These are phyloP conservation scores for Xylariaceae sp. DNA, from an alignment of 2,329 filamentous ascomycete genomes.

Conservation along the genomic window DNA sequence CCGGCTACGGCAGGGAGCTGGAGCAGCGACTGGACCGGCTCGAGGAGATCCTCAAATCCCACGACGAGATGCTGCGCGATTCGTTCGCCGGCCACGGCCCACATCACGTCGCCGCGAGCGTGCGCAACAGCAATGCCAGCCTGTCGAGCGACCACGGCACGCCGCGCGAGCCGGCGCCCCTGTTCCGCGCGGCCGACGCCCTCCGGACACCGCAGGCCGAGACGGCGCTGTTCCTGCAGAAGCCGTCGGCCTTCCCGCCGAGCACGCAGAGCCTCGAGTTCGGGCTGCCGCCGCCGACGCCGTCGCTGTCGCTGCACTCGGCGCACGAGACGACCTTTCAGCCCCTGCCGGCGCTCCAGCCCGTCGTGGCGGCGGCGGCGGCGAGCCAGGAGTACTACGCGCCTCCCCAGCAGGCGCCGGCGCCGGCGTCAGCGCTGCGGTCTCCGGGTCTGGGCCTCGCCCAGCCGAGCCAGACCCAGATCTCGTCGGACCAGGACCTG, in stretches of 20 bases:
- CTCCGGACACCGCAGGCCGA: conserved; percentile 48
- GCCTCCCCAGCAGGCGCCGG: conserved; percentile 30
- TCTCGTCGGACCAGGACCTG: conserved; percentile 55
- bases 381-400: conserved; percentile 44
- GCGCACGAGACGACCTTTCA: conserved; percentile 42
- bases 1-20: conserved; percentile 64
- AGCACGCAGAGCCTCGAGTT: conserved; percentile 43
- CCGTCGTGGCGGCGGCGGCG: conserved; percentile 32
- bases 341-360: conserved; percentile 32
- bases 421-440: too few relatives aligned
- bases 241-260: conserved; percentile 42
- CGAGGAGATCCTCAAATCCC: conserved; percentile 57
- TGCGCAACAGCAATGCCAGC: conserved; percentile 43
- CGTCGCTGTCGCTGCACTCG: conserved; percentile 31
- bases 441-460: conserved; percentile 51
- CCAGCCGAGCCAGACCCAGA: conserved; percentile 37
- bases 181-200: conserved; percentile 44
- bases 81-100: conserved; percentile 37
- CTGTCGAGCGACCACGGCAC: conserved; percentile 49
- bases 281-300: conserved; percentile 37
- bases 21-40: conserved; percentile 65
- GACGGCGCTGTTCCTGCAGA: conserved; percentile 54
- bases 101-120: conserved; percentile 30
- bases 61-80: conserved; percentile 59
- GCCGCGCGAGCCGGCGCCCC: conserved; percentile 37